Conservation (phyloP, 2,329 filamentous ascomycete species). For the Simplicillium sp. region DNA sequence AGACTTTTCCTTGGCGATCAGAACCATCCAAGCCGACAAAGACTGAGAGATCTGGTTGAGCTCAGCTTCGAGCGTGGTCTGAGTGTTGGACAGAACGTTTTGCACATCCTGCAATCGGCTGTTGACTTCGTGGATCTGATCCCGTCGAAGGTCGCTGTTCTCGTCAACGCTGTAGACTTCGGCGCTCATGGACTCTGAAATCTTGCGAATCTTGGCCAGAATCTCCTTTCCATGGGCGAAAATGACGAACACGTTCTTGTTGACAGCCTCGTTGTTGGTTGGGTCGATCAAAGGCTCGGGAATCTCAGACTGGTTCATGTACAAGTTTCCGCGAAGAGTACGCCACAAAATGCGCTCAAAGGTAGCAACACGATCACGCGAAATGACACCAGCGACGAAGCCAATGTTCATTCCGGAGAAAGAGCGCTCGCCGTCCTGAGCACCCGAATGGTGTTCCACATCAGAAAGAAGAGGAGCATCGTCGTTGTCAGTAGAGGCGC, state of each 20-base stretch:
- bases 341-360: constrained; percentile 98
- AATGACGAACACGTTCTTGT: constrained; percentile 99
- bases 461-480: constrained; percentile 91
- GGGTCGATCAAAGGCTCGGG: constrained; percentile 88
- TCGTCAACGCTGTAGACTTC: constrained; percentile 96
- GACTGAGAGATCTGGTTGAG: constrained; percentile 88
- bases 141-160: constrained; percentile 87
- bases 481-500: constrained; percentile 79
- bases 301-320: constrained; percentile 99
- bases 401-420: constrained; percentile 99
- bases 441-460: constrained; percentile 69
- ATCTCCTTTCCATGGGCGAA: constrained; percentile 98
- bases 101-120: constrained; percentile 82
- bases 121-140: constrained; percentile 97
- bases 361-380: constrained; percentile 81
- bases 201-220: constrained; percentile 96
- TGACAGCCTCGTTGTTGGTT: constrained; percentile 79
- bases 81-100: constrained; percentile 90
- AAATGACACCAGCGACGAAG: constrained; percentile 93
- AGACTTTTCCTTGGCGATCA: constrained; percentile 96
- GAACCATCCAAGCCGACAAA: constrained; percentile 92
- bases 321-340: constrained; percentile 91
- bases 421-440: constrained; percentile 65
- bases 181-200: constrained; percentile 92
- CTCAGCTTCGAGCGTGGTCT: constrained; percentile 86